Evolutionary conservation across 192 early-diverging fungal species (phyloP).

Genomic region (Geosiphon pyriformis): DNA sequence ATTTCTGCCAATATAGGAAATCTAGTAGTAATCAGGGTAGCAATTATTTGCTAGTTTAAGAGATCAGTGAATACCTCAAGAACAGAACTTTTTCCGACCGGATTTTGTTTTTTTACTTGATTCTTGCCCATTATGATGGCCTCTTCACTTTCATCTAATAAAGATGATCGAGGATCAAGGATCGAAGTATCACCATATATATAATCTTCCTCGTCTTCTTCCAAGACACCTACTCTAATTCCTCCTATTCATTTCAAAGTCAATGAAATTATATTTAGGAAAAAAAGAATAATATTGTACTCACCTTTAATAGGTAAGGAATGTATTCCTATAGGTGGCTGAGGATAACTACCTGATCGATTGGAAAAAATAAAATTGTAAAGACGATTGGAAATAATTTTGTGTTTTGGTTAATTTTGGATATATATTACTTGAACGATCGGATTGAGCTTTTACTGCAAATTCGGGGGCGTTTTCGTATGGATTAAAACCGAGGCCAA

Average conservation of each 20-base stretch:
- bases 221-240: constrained; percentile 65
- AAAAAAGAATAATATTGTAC: constrained; percentile 34
- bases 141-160: constrained; percentile 30
- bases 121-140: constrained; percentile 32
- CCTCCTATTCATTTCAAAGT: constrained; percentile 26
- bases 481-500: constrained; percentile 70
- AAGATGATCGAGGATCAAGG: constrained; percentile 19
- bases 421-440: too few species aligned
- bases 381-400: too few species aligned
- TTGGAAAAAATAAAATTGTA: too few species aligned
- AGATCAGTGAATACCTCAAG: too few species aligned
- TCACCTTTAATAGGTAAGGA: constrained; percentile 24
- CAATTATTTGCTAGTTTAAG: too few species aligned
- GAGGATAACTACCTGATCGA: not conserved
- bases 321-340: constrained; percentile 4
- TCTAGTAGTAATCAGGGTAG: too few species aligned
- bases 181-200: constrained; percentile 17
- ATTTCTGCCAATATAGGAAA: too few species aligned
- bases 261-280: not conserved
- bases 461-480: constrained; percentile 63
- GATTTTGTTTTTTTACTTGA: not conserved
- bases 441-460: constrained; percentile 7
- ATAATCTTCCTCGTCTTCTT: constrained; percentile 55
- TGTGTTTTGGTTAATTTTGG: too few species aligned
- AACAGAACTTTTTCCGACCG: constrained; percentile 3